These are phyloP conservation scores for Withania somnifera DNA, from an alignment of 305 asterid genomes.

Conservation along the genomic window DNA sequence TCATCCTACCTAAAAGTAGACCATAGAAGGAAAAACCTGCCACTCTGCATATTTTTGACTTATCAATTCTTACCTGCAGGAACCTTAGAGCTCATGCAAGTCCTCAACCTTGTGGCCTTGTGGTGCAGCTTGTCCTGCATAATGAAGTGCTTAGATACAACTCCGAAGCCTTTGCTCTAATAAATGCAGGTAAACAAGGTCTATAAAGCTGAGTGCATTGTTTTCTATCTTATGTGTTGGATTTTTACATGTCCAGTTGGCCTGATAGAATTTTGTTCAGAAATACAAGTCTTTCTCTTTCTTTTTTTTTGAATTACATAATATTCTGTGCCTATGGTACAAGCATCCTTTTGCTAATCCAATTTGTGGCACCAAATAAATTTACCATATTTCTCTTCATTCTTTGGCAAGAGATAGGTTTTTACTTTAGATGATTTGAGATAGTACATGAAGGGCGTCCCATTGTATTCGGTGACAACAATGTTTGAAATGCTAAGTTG, in stretches of 20 bases:
- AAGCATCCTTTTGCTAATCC: neutral
- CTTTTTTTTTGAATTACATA: neutral
- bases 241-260: neutral
- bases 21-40: neutral
- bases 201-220: conserved; percentile 16
- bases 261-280: neutral
- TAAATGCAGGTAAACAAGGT: conserved; percentile 58
- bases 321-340: neutral
- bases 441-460: neutral
- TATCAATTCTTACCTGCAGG: conserved; percentile 35
- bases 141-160: conserved; percentile 63
- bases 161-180: conserved; percentile 52
- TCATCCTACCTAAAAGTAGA: neutral
- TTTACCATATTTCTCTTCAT: neutral
- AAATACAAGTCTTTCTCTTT: neutral
- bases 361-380: neutral
- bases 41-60: conserved; percentile 8
- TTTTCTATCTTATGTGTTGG: neutral
- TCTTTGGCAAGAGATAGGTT: neutral
- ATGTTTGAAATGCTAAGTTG: neutral
- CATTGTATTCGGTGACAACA: neutral
- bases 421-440: neutral
- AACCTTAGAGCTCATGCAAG: conserved; percentile 64
- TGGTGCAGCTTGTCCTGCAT: conserved; percentile 42
- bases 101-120: conserved; percentile 26